These are phyloP conservation scores for Rubia tinctorum DNA, from an alignment of 305 asterid species.

Conservation along the genomic window DNA sequence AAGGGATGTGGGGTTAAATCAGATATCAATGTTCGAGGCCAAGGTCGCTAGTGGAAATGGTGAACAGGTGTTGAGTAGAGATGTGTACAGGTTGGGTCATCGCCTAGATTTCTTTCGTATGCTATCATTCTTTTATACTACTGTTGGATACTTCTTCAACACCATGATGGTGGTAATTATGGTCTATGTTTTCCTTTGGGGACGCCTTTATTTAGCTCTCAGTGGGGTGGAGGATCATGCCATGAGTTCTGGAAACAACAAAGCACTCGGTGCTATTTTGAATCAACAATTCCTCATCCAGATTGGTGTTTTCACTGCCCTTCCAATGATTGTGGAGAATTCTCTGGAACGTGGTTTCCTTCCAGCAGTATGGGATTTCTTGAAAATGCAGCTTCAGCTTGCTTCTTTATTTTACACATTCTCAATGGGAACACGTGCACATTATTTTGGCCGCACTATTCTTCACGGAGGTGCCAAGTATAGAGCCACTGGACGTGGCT, in stretches of 20 bases:
- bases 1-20: slow-evolving; percentile 95
- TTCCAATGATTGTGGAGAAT: slow-evolving; percentile 93
- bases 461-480: slow-evolving; percentile 98
- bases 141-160: slow-evolving; percentile 85
- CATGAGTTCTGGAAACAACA: slow-evolving; percentile 49
- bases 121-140: slow-evolving; percentile 92
- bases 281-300: slow-evolving; percentile 94
- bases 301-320: slow-evolving; percentile 85
- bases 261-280: slow-evolving; percentile 79
- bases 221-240: slow-evolving; percentile 69
- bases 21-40: slow-evolving; percentile 96
- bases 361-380: slow-evolving; percentile 80
- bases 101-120: slow-evolving; percentile 93
- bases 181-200: slow-evolving; percentile 87
- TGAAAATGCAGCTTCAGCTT: slow-evolving; percentile 87
- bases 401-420: slow-evolving; percentile 81
- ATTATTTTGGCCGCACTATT: slow-evolving; percentile 91
- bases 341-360: slow-evolving; percentile 90
- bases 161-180: slow-evolving; percentile 78
- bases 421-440: slow-evolving; percentile 95
- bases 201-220: slow-evolving; percentile 85
- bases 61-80: slow-evolving; percentile 65
- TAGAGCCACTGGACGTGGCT: slow-evolving; percentile 96
- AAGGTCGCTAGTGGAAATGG: slow-evolving; percentile 61
- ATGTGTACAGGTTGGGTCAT: slow-evolving; percentile 88